Conservation (phyloP, 108 stramenopile genomes). For the Skeletonema costatum region DNA sequence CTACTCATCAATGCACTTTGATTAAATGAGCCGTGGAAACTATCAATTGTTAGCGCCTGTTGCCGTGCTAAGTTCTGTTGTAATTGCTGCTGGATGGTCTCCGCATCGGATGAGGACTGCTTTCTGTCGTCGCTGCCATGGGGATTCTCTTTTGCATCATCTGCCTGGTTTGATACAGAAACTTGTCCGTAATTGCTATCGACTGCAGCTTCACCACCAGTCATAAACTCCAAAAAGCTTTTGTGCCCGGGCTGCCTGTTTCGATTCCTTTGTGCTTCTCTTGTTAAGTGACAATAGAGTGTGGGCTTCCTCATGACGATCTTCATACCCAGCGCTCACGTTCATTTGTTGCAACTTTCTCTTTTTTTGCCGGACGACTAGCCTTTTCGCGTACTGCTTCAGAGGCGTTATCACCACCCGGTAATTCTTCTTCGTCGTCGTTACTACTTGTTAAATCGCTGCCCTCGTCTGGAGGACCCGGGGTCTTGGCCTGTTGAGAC, state of each 20-base stretch:
- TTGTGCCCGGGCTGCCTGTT: background rate
- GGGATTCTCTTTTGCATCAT: background rate
- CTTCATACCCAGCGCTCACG: background rate
- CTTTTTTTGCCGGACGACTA: background rate
- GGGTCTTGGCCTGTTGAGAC: background rate
- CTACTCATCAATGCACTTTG: background rate
- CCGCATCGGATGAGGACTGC: background rate
- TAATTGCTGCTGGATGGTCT: background rate
- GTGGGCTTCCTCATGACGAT: background rate
- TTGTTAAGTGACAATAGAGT: conserved; percentile 2
- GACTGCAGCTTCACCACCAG: background rate
- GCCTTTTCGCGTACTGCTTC: background rate
- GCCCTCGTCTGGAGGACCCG: background rate
- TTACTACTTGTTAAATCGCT: background rate
- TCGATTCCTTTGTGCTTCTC: background rate
- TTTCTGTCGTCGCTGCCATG: background rate
- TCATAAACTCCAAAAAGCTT: background rate
- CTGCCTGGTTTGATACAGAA: background rate
- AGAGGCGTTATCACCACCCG: background rate
- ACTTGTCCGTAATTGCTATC: background rate
- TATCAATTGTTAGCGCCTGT: conserved; percentile 1
- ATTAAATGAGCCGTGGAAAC: background rate
- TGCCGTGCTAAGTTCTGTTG: background rate
- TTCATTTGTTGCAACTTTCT: background rate
- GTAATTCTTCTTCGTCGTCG: conserved; percentile 2